Base-by-base conservation (phyloP, 225 moss, liverwort and hornwort species). In the Bryum argenteum region DNA sequence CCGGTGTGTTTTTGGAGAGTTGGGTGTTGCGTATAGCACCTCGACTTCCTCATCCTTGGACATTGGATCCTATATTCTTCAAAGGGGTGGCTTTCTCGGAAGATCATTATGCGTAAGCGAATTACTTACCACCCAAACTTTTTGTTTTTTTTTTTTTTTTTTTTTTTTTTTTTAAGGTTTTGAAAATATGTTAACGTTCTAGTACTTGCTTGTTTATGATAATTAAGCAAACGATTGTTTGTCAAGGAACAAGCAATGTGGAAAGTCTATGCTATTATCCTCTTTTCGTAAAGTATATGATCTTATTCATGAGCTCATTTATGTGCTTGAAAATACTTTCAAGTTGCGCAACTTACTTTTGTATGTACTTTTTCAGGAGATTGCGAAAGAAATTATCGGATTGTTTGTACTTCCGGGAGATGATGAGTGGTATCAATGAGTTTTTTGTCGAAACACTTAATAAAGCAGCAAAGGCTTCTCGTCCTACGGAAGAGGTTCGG, bases 1-100 rank as follows among this genome's bases (percentile, higher is more conserved):
- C 67, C 6, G 83, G 87, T 54, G 78, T 83, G 4, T 83, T 75
- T 63, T 64, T 64, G 51, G 87, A 81, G 10, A 76, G 73, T 58
- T 87, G 87, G 83, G 2, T 71, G 15, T 18, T 79, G 58, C 66
- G 2, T 26, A 71, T 79, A 0, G 76, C 73, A 51, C 83, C 83
- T 0, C 44, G 11, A 5, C 38, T 83, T 21, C 76, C 28, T 11
- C 0, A 1, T 17, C 66, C 13, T 58, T 83, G 87, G 87, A 70
- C 22, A 20, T 58, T 81, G 37, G 73, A 76, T 37, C 87, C 87
- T 11, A 75, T 87, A 47, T 76, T 75, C 20, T 76, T 87, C 9
- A 87, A 81, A 69, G 83, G 83, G 4, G 67, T 87, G 66, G 83
- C 76, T 8, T 73, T 83, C 0, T 80, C 60, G 0, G 0, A 73